These are phyloP conservation scores for Metschnikowia lochheadii DNA, from an alignment of 805 yeast genomes.

Conservation along the genomic window DNA sequence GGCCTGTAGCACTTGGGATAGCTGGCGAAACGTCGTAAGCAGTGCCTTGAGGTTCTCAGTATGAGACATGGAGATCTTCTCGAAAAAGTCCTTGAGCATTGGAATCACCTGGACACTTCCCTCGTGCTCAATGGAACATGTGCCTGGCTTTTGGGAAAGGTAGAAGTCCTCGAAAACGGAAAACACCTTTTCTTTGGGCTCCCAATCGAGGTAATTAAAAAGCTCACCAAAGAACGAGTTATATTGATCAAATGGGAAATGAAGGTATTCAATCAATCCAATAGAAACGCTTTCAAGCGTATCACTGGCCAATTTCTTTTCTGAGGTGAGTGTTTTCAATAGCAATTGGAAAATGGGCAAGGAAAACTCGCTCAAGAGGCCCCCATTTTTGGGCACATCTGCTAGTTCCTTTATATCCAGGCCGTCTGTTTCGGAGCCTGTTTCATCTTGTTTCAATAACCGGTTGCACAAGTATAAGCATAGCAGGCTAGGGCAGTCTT, in stretches of 20 bases:
- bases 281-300: constrained; percentile 10
- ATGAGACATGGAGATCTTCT: constrained; percentile 41
- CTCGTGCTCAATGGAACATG: not conserved
- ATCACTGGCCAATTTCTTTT: constrained; percentile 12
- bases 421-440: not conserved
- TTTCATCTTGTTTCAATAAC: constrained; percentile 22
- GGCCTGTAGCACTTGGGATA: constrained; percentile 21
- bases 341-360: constrained; percentile 40
- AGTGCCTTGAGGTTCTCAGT: constrained; percentile 21
- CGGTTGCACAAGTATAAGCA: constrained; percentile 43
- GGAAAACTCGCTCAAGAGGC: constrained; percentile 31
- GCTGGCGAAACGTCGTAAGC: constrained; percentile 19
- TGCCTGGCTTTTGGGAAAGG: constrained; percentile 11
- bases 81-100: constrained; percentile 41
- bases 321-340: constrained; percentile 25
- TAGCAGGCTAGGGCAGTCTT: constrained; percentile 25
- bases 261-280: constrained; percentile 13
- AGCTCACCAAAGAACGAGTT: constrained; percentile 41
- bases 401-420: not conserved
- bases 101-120: constrained; percentile 28
- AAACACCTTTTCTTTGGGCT: constrained; percentile 24
- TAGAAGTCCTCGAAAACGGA: constrained; percentile 27
- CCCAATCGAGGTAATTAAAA: constrained; percentile 31
- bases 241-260: constrained; percentile 24
- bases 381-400: not conserved